These are phyloP conservation scores for Cerrena zonata DNA, from an alignment of 1,284 basidiomycete genomes.

Conservation along the genomic window DNA sequence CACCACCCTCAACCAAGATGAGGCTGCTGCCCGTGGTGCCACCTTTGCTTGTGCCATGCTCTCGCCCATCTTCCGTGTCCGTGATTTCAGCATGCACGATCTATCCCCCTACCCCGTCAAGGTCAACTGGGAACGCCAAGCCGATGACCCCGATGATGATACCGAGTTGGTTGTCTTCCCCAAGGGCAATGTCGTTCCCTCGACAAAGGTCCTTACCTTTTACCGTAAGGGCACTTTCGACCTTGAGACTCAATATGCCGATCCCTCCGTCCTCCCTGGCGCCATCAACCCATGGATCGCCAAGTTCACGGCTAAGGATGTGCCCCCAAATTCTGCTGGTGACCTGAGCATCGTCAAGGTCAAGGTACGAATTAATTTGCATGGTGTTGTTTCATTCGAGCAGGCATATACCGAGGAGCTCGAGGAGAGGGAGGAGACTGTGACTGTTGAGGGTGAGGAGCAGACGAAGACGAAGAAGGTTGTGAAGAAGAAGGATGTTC, in stretches of 20 bases:
- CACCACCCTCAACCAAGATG: slow-evolving; percentile 91
- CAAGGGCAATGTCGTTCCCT: slow-evolving; percentile 75
- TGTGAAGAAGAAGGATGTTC: slow-evolving; percentile 76
- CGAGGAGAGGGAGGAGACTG: slow-evolving; percentile 73
- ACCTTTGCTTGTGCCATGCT: slow-evolving; percentile 92
- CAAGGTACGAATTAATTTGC: slow-evolving; percentile 79
- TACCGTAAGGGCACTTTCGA: slow-evolving; percentile 83
- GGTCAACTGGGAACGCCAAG: slow-evolving; percentile 74
- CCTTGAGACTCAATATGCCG: slow-evolving; percentile 76
- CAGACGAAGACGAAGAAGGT: slow-evolving; percentile 75
- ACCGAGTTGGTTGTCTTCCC: slow-evolving; percentile 86
- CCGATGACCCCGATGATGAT: slow-evolving; percentile 78
- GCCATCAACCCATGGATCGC: slow-evolving; percentile 79
- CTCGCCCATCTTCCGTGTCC: slow-evolving; percentile 91
- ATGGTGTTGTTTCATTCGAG: slow-evolving; percentile 85
- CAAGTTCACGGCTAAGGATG: slow-evolving; percentile 73
- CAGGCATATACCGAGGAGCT: slow-evolving; percentile 76
- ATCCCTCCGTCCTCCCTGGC: slow-evolving; percentile 65
- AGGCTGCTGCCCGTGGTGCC: slow-evolving; percentile 87
- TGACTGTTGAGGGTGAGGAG: slow-evolving; percentile 59
- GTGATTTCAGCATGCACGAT: slow-evolving; percentile 85
- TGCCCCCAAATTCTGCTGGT: slow-evolving; percentile 57
- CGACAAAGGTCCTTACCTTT: slow-evolving; percentile 92
- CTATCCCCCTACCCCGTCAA: slow-evolving; percentile 82
- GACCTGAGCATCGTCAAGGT: slow-evolving; percentile 81